A percentile compares a stretch with the other conserved stretches of the same genome.
Conservation (phyloP, 2,329 filamentous ascomycete species). For the Shiraia sp. region DNA sequence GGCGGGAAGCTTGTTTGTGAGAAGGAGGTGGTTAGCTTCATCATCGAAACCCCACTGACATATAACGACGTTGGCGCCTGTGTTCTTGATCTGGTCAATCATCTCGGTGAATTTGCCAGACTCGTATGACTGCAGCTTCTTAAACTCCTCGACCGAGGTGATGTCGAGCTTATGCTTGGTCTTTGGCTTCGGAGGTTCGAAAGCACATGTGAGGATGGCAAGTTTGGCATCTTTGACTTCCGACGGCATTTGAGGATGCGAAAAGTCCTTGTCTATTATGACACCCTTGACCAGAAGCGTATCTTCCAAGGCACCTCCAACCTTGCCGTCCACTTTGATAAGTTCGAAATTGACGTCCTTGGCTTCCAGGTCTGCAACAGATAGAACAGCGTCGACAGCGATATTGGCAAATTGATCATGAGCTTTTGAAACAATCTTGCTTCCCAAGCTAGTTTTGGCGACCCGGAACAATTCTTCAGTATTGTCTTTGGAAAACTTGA, state of each 20-base stretch:
- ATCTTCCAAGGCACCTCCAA: constrained; percentile 91
- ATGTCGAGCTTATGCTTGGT: constrained; percentile 99
- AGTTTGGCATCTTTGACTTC: constrained; percentile 96
- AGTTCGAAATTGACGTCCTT: constrained; percentile 98
- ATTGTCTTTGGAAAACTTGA: constrained; percentile 79
- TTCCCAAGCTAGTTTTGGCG: constrained; percentile 91
- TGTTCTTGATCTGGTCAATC: constrained; percentile 97
- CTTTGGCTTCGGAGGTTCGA: constrained; percentile 98
- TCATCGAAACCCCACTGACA: constrained; percentile 99
- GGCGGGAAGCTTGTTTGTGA: constrained; percentile 94
- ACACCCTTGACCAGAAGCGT: constrained; percentile 95
- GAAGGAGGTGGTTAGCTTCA: constrained; percentile 94
- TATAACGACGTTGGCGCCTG: constrained; percentile 94
- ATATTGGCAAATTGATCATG: constrained; percentile 98
- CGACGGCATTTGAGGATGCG: constrained; percentile 97
- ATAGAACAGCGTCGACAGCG: constrained; percentile 93
- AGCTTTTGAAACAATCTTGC: constrained; percentile 98
- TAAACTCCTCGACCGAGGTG: constrained; percentile 95
- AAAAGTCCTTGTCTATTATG: constrained; percentile 99
- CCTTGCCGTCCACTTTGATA: constrained; percentile 99
- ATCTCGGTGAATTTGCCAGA: constrained; percentile 96
- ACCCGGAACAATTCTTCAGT: constrained; percentile 90
- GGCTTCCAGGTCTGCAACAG: constrained; percentile 91
- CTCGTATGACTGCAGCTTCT: constrained; percentile 95
- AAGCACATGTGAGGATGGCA: constrained; percentile 95